phyloP scores from a whole-genome alignment of 257 asterid species.

The Salvia hispanica region DNA sequence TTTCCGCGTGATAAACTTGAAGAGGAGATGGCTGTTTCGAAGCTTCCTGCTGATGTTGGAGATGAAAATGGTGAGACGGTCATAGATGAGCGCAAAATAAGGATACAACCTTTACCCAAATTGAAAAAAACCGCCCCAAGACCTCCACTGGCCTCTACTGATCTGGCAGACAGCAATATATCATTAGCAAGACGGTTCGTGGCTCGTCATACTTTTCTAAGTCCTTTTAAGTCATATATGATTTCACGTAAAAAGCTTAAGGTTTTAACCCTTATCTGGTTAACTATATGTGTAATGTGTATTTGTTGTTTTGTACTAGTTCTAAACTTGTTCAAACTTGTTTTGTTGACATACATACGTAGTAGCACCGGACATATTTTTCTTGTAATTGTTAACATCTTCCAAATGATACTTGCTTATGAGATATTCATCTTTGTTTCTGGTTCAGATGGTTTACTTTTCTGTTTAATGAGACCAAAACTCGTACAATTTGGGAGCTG shows the following conservation, averaged over 20 bases:
- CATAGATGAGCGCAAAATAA: conserved; percentile 89
- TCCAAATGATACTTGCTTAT: conserved; percentile 13
- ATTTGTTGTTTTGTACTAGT: background rate
- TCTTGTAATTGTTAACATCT: background rate
- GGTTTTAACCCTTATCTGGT: background rate
- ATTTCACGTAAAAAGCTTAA: conserved; percentile 19
- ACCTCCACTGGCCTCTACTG: conserved; percentile 49
- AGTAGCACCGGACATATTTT: background rate
- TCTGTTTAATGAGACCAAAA: conserved; percentile 8
- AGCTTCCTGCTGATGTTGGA: conserved; percentile 99
- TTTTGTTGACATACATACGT: background rate
- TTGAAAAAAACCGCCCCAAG: conserved; percentile 52
- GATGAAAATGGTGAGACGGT: conserved; percentile 98
- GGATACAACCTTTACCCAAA: conserved; percentile 89
- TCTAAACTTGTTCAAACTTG: conserved; percentile 1
- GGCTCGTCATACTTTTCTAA: conserved; percentile 1
- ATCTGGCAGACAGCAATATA: conserved; percentile 61
- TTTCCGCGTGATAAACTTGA: conserved; percentile 91
- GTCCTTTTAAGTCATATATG: conserved; percentile 14
- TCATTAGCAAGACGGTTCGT: conserved; percentile 69
- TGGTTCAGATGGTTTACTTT: conserved; percentile 13
- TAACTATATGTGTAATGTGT: conserved; percentile 14
- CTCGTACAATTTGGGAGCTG: conserved; percentile 15
- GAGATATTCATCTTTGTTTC: conserved; percentile 15
- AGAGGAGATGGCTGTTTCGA: conserved; percentile 73